phyloP scores from a whole-genome alignment of 192 early-diverging fungal genomes.

The Coemansia sp. region DNA sequence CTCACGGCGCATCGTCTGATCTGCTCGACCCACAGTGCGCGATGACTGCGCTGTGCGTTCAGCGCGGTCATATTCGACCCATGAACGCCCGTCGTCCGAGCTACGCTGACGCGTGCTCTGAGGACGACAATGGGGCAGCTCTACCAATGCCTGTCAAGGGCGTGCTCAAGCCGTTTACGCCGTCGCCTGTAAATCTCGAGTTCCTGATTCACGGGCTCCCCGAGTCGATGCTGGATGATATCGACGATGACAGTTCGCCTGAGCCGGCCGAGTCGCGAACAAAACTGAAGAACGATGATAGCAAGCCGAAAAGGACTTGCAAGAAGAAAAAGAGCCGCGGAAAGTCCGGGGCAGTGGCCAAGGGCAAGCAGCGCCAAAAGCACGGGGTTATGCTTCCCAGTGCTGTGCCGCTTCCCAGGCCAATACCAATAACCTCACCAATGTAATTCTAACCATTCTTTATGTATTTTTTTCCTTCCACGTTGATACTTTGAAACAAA shows the following conservation, averaged over 20 bases:
- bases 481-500: neutral
- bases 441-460: constrained; percentile 38
- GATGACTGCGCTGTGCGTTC: constrained; percentile 52
- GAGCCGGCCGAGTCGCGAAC: neutral
- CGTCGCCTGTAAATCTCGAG: constrained; percentile 32
- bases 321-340: constrained; percentile 26
- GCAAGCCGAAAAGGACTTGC: constrained; percentile 22
- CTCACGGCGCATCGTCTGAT: constrained; percentile 45
- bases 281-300: neutral
- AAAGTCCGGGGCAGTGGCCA: constrained; percentile 9
- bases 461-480: constrained; percentile 4
- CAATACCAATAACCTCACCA: constrained; percentile 33
- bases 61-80: constrained; percentile 44
- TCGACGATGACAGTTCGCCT: neutral
- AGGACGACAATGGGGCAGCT: neutral
- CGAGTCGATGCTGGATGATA: constrained; percentile 9
- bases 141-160: constrained; percentile 19
- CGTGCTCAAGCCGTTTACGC: constrained; percentile 47
- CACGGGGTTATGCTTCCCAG: constrained; percentile 17
- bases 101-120: neutral
- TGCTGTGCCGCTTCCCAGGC: constrained; percentile 23
- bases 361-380: constrained; percentile 10
- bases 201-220: constrained; percentile 23
- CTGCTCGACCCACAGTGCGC: constrained; percentile 36
- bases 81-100: constrained; percentile 14